These are phyloP conservation scores for Lithospermum erythrorhizon DNA, from an alignment of 257 asterid genomes.

Conservation along the genomic window DNA sequence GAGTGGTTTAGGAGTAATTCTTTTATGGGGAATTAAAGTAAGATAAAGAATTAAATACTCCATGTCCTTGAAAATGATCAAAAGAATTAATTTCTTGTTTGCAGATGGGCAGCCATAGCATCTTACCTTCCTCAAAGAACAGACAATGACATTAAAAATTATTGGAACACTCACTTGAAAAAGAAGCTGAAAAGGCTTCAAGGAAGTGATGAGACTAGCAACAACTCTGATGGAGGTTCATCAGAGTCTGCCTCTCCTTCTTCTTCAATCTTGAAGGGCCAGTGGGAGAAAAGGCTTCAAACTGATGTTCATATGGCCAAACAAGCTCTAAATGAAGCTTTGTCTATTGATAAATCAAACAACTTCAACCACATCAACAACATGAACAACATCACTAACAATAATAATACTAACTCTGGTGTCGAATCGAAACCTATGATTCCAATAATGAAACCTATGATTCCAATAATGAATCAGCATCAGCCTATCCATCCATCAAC, in stretches of 20 bases:
- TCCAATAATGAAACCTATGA: background rate
- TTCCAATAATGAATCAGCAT: background rate
- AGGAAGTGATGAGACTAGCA: constrained; percentile 18
- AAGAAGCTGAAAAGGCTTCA: constrained; percentile 39
- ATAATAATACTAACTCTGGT: background rate
- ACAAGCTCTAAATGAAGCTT: constrained; percentile 58
- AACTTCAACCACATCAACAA: background rate
- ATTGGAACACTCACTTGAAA: constrained; percentile 64
- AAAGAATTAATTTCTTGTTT: background rate
- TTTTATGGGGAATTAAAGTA: background rate
- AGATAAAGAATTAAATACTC: background rate
- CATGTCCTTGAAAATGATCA: background rate
- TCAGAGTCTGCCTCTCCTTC: constrained; percentile 22
- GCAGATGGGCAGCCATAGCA: constrained; percentile 81
- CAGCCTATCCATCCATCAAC: constrained; percentile 6
- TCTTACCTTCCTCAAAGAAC: constrained; percentile 67
- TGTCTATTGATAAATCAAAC: constrained; percentile 34
- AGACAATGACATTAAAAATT: constrained; percentile 67
- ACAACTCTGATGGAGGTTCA: constrained; percentile 12
- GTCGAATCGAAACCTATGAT: background rate
- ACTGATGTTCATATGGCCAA: constrained; percentile 68
- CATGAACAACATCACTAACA: background rate
- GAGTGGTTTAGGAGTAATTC: too few species aligned
- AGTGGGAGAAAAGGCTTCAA: constrained; percentile 74
- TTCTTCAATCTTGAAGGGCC: constrained; percentile 43